A percentile compares a stretch with the other conserved stretches of the same genome.
Evolutionary conservation across 2,329 filamentous ascomycete genomes (phyloP).

Genomic region (Pyrenophora graminea): DNA sequence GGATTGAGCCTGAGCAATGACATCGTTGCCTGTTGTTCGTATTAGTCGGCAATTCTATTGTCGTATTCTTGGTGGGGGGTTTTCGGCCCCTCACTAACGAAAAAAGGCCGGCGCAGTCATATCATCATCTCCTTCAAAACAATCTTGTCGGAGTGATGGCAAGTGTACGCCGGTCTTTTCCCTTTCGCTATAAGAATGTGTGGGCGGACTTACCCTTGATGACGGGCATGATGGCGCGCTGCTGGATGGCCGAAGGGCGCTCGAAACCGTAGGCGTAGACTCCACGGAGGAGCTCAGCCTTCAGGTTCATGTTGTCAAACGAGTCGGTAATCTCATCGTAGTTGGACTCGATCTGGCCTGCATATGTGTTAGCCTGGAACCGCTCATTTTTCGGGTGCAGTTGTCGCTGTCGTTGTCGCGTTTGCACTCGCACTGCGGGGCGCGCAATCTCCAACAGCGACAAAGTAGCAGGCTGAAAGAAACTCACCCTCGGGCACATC

Average conservation of each 20-base stretch:
- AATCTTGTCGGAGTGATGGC: too few species aligned
- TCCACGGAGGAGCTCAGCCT: slow-evolving; percentile 95
- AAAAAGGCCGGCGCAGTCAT: too few species aligned
- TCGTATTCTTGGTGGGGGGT: slow-evolving; percentile 4
- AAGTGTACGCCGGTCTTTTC: too few species aligned
- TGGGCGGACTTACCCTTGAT: slow-evolving; percentile 80
- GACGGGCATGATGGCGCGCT: slow-evolving; percentile 99
- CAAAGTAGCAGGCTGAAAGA: not conserved
- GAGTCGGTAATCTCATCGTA: slow-evolving; percentile 99
- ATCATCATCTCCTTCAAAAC: too few species aligned
- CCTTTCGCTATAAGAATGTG: not conserved
- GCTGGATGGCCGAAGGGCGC: slow-evolving; percentile 98
- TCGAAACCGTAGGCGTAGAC: slow-evolving; percentile 99
- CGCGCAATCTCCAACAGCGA: slow-evolving; percentile 8
- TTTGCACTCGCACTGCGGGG: slow-evolving; percentile 20
- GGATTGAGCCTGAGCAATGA: slow-evolving; percentile 99
- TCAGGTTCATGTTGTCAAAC: slow-evolving; percentile 97
- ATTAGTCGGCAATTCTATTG: slow-evolving; percentile 28
- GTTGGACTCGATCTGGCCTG: slow-evolving; percentile 99
- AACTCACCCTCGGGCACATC: slow-evolving; percentile 92
- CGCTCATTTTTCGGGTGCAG: slow-evolving; percentile 2
- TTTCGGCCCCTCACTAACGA: not conserved
- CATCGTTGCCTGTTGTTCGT: slow-evolving; percentile 73
- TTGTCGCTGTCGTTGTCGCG: slow-evolving; percentile 9
- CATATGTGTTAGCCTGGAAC: slow-evolving; percentile 31